Evolutionary conservation across 2,329 filamentous ascomycete genomes (phyloP).

Genomic region (Arthrobotrys sphaeroides): DNA sequence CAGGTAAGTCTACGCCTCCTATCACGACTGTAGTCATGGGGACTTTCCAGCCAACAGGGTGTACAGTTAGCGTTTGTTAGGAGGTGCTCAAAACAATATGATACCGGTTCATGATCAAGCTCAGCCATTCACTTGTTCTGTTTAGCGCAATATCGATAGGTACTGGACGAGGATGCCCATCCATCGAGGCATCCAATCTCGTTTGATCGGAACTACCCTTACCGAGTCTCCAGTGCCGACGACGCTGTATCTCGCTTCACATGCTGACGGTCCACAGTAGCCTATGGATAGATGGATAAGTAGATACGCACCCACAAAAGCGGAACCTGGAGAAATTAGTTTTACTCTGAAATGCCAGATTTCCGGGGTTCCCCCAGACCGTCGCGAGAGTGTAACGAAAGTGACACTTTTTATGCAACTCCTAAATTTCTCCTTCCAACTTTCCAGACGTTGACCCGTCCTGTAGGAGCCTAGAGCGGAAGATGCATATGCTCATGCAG

Average conservation of each 20-base stretch:
- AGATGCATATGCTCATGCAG: not conserved
- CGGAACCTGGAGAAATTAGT: not conserved
- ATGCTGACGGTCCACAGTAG: not conserved
- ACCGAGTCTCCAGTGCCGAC: conserved; percentile 3
- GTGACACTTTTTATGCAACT: not conserved
- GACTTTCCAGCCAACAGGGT: not conserved
- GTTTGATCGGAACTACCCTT: conserved; percentile 12
- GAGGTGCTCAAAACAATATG: not conserved
- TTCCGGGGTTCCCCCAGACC: conserved; percentile 9
- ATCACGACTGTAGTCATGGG: conserved; percentile 1
- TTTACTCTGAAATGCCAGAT: not conserved
- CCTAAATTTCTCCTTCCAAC: conserved; percentile 17
- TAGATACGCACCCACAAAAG: not conserved
- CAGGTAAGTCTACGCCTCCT: not conserved
- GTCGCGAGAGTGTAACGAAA: not conserved
- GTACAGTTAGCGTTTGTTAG: not conserved
- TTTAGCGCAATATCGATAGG: not conserved
- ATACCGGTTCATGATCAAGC: too few relatives aligned
- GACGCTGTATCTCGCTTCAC: not conserved
- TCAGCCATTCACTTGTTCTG: not conserved
- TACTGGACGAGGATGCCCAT: not conserved
- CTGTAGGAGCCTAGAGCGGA: not conserved
- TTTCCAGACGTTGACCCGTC: not conserved
- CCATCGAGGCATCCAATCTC: conserved; percentile 1
- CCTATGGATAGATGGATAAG: not conserved